phyloP scores from a whole-genome alignment of 345 rosid genomes.

The Eucalyptus marginata region DNA sequence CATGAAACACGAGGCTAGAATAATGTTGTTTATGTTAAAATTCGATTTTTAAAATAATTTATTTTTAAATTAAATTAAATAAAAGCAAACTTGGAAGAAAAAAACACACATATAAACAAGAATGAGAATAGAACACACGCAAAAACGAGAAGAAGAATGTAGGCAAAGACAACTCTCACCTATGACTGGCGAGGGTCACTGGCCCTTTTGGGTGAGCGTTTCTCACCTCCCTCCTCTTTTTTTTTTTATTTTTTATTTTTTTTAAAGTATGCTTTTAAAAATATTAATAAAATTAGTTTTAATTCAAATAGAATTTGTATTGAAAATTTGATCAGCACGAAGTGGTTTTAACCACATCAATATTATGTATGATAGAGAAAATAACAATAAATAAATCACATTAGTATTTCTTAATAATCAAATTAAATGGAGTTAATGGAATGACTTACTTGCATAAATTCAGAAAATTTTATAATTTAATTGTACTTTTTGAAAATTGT shows the following conservation, averaged over 20 bases:
- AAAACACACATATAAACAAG: rapidly evolving
- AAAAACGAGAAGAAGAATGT: rapidly evolving
- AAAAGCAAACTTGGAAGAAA: rapidly evolving
- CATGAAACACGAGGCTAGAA: rapidly evolving
- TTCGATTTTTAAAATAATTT: no score
- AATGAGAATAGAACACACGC: no score
- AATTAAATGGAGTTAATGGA: rapidly evolving
- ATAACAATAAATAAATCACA: no score
- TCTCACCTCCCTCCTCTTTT: neutral
- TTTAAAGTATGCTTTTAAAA: neutral
- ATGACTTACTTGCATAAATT: no score
- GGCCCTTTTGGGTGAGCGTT: rapidly evolving
- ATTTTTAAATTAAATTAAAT: no score
- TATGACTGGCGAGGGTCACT: rapidly evolving
- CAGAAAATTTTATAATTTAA: rapidly evolving
- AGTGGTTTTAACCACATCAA: no score
- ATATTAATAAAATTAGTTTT: no score
- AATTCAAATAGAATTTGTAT: no score
- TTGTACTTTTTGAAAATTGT: no score
- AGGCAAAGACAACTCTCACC: rapidly evolving
- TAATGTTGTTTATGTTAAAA: rapidly evolving
- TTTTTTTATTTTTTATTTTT: rapidly evolving
- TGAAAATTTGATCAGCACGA: rapidly evolving
- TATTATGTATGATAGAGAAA: no score
- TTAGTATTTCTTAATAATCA: rapidly evolving